Percentiles rank a stretch among this genome's conserved stretches.
phyloP scores from a whole-genome alignment of 345 rosid genomes.

The Bruguiera parviflora region DNA sequence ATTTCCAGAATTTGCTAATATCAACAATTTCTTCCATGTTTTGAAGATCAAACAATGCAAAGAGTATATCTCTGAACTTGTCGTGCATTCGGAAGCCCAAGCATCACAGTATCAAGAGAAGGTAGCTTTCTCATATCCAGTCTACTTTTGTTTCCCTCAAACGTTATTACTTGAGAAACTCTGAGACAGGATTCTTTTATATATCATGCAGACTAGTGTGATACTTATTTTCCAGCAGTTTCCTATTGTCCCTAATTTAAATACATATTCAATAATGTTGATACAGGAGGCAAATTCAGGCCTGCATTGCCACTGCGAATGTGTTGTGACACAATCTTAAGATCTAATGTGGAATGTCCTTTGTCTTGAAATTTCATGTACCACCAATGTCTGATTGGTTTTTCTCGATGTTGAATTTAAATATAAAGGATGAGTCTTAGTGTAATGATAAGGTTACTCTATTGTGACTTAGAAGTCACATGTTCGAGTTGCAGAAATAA shows the following conservation, averaged over 20 bases:
- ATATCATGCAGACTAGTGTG: neutral
- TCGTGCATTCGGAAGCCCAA: conserved; percentile 91
- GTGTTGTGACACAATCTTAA: neutral
- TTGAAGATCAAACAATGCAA: conserved; percentile 67
- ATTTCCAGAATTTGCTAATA: conserved; percentile 1
- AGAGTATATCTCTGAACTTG: conserved; percentile 71
- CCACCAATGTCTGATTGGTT: too few species aligned
- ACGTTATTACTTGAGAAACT: neutral
- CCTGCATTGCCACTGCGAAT: neutral
- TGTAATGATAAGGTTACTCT: too few species aligned
- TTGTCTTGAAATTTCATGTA: neutral
- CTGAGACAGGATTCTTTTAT: neutral
- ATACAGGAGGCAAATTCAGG: neutral
- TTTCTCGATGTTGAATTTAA: too few species aligned
- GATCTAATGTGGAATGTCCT: neutral
- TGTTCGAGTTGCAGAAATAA: too few species aligned
- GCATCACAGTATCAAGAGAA: conserved; percentile 76
- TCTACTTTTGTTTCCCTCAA: neutral
- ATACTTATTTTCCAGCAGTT: conserved; percentile 3
- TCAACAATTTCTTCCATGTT: conserved; percentile 19
- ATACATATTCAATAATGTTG: neutral
- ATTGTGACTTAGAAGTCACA: too few species aligned
- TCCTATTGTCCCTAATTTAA: neutral
- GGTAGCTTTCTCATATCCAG: conserved; percentile 39
- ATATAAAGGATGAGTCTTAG: too few species aligned